These are phyloP conservation scores for Pleurozium schreberi DNA, from an alignment of 225 moss, liverwort and hornwort species.

Conservation along the genomic window DNA sequence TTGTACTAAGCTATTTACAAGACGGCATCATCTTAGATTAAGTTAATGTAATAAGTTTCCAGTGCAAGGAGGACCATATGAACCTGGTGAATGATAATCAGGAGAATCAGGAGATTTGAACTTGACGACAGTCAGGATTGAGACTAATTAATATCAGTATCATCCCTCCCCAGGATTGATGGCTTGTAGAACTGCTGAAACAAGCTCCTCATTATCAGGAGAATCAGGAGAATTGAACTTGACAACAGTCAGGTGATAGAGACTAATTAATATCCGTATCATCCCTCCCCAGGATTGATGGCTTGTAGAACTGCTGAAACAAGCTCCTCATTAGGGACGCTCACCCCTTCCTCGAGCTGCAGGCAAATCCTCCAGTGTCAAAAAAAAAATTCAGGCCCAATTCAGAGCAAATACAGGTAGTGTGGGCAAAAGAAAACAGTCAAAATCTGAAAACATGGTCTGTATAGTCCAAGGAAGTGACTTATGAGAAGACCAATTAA, in stretches of 20 bases:
- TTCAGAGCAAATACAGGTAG: not conserved
- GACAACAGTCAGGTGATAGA: not conserved
- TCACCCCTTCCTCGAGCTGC: slow-evolving; percentile 67
- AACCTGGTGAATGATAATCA: not conserved
- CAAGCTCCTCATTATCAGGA: slow-evolving; percentile 41
- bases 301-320: slow-evolving; percentile 53
- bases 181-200: slow-evolving; percentile 53
- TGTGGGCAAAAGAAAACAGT: not conserved
- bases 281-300: slow-evolving; percentile 14
- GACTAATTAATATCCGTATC: not conserved
- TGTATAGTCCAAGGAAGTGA: not conserved
- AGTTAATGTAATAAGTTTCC: not conserved
- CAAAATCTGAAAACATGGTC: not conserved
- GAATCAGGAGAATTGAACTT: not conserved
- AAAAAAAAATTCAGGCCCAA: not conserved
- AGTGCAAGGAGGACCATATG: no score
- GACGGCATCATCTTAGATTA: not conserved
- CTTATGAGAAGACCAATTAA: not conserved
- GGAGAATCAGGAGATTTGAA: not conserved
- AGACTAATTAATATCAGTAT: no score
- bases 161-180: slow-evolving; percentile 15
- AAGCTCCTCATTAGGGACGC: slow-evolving; percentile 45
- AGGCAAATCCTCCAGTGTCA: not conserved
- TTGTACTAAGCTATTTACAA: not conserved
- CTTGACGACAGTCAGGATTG: not conserved